Evolutionary conservation across 1,284 basidiomycete species (phyloP), one percentile per base, ranked within the genome.

Genomic region (Amylostereum chailletii): DNA sequence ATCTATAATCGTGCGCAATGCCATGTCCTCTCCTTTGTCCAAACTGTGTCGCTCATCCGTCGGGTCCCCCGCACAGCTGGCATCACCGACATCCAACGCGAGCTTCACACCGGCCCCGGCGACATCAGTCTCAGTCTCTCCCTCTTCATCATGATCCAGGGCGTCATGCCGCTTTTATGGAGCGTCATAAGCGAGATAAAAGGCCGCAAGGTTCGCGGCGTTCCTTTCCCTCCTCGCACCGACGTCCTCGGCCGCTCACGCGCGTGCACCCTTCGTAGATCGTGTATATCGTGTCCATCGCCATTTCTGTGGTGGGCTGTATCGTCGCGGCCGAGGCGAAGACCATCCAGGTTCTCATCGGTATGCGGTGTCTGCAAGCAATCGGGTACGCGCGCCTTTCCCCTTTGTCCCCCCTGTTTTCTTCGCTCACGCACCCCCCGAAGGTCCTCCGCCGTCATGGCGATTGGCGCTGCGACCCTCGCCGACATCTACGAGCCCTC

Each of bases 71-170:
- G 19, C 50, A 40, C 55, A 78, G 83, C 84, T 46, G 77, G 80
- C 2, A 83, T 90, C 47, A 70, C 78, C 41, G 68, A 86, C 50
- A 80, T 94, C 60, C 71, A 84, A 55, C 58, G 57, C 1, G 74
- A 87, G 37, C 69, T 93, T 27, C 71, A 79, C 50, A 86, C 87
- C 0, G 81, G 77, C 0, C 73, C 77, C 43, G 68, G 75, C 2
- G 73, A 90, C 55, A 83, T 94, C 49, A 86, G 87, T 48, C 71
- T 86, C 59, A 82, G 78, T 56, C 64, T 94, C 6, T 83, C 86
- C 1, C 58, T 89, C 10, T 94, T 90, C 65, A 90, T 94, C 56
- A 67, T 90, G 26, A 62, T 87, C n/a, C 88, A 90, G 62, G 88
- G 89, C 1, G 62, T 69, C 8, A 65, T 81, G 47, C 88, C 87